Evolutionary conservation across 352 stramenopile species (phyloP).

Genomic region (Pythium rishiriense): DNA sequence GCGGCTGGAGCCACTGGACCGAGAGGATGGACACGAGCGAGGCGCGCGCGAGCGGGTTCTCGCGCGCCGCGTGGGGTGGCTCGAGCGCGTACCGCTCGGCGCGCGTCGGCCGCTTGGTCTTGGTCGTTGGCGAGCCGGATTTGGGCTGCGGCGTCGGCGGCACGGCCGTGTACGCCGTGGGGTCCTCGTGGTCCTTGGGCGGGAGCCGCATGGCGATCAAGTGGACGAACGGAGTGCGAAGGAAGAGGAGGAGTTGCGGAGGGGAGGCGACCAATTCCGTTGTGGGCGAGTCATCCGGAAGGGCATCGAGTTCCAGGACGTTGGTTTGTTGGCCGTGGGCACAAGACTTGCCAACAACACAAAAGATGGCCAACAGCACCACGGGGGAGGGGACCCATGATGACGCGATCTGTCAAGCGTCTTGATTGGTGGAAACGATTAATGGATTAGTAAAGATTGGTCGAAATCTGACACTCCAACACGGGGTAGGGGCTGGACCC

Average conservation of each 20-base stretch:
- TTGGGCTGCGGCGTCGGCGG: conserved; percentile 21
- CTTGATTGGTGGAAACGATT: conserved; percentile 14
- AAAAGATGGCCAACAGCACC: conserved; percentile 19
- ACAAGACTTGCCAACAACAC: conserved; percentile 10
- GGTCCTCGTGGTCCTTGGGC: conserved; percentile 15
- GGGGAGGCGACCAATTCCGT: not conserved
- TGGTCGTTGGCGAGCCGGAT: not conserved
- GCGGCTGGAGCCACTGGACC: conserved; percentile 37
- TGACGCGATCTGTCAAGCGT: conserved; percentile 6
- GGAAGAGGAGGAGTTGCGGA: not conserved
- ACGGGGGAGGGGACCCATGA: conserved; percentile 6
- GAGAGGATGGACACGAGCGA: conserved; percentile 36
- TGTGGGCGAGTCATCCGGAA: conserved; percentile 4
- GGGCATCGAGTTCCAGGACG: not conserved
- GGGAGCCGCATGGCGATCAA: not conserved
- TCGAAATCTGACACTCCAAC: conserved; percentile 6
- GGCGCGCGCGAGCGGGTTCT: conserved; percentile 39
- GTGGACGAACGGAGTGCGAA: not conserved
- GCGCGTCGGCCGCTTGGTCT: conserved; percentile 8
- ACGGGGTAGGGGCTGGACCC: not conserved
- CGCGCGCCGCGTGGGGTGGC: conserved; percentile 9
- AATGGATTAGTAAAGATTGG: conserved; percentile 19
- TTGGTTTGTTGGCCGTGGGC: not conserved
- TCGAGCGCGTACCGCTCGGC: conserved; percentile 34
- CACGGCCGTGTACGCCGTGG: conserved; percentile 22